Evolutionary conservation across 139 green algal species (phyloP).

Genomic region (Trebouxia sp.): DNA sequence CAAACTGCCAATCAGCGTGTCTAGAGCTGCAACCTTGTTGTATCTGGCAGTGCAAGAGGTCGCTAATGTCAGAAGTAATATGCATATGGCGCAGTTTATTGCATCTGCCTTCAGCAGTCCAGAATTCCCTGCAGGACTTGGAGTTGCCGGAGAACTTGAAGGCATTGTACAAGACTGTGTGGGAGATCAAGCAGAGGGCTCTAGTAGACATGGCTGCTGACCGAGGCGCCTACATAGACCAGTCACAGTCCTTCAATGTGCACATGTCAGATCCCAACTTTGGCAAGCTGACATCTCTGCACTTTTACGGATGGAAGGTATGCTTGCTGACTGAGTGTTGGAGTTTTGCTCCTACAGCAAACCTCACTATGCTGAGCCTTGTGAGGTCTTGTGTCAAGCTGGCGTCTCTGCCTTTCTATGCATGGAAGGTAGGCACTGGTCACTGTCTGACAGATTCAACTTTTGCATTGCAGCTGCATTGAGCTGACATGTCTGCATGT

Average conservation of each 20-base stretch:
- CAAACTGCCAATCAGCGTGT: not conserved
- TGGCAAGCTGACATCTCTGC: slow-evolving; percentile 98
- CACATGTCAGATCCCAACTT: slow-evolving; percentile 99
- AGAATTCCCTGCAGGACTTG: slow-evolving; percentile 14
- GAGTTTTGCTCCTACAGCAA: no score
- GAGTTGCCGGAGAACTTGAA: slow-evolving; percentile 91
- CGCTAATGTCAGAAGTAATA: no score
- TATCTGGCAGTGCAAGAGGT: no score
- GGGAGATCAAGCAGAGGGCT: slow-evolving; percentile 97
- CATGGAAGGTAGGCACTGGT: no score
- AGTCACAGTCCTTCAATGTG: slow-evolving; percentile 98
- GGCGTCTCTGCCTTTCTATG: no score
- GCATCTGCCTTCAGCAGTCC: no score
- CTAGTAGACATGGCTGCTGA: slow-evolving; percentile 99
- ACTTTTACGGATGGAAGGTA: slow-evolving; percentile 98
- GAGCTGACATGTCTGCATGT: no score
- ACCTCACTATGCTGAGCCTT: no score
- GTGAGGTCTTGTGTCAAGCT: no score
- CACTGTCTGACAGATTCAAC: no score
- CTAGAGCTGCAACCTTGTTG: no score
- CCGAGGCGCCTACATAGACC: slow-evolving; percentile 97
- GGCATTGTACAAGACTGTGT: slow-evolving; percentile 98
- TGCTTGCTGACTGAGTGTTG: slow-evolving; percentile 51
- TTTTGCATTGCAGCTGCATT: no score
- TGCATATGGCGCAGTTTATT: not conserved